phyloP scores from a whole-genome alignment of 2,329 filamentous ascomycete genomes.

The Trichoderma harzianum region DNA sequence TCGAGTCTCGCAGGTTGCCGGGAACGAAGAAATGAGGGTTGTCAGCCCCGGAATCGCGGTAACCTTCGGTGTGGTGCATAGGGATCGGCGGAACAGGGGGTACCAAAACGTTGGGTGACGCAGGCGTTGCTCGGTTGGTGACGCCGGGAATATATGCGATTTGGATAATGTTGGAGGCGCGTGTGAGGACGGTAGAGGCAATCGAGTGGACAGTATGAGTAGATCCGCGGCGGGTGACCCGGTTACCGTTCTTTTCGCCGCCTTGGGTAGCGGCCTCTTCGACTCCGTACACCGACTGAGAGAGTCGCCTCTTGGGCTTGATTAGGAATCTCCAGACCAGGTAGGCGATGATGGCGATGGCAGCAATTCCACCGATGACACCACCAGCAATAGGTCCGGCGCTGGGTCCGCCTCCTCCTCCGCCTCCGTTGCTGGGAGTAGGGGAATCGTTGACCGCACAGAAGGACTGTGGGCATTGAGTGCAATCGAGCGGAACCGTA shows the following conservation, averaged over 20 bases:
- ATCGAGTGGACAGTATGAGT: conserved; percentile 87
- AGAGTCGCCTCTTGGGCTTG: conserved; percentile 67
- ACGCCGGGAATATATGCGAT: conserved; percentile 98
- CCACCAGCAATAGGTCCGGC: conserved; percentile 87
- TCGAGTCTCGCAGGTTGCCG: conserved; percentile 84
- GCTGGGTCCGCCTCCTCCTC: conserved; percentile 53
- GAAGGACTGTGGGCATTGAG: conserved; percentile 45
- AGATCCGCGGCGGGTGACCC: conserved; percentile 61
- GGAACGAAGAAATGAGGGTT: conserved; percentile 94
- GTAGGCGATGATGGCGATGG: conserved; percentile 71
- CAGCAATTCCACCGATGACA: conserved; percentile 78
- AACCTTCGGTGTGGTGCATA: conserved; percentile 51
- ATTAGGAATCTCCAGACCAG: conserved; percentile 86
- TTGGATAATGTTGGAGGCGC: conserved; percentile 98
- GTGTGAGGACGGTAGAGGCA: conserved; percentile 89
- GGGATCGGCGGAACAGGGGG: conserved; percentile 95
- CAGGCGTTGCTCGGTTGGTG: conserved; percentile 82
- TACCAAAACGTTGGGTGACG: conserved; percentile 75
- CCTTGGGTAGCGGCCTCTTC: conserved; percentile 45
- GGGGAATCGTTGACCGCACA: conserved; percentile 37
- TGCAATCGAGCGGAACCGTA: conserved; percentile 44
- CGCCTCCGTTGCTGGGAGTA: conserved; percentile 20
- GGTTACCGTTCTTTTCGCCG: conserved; percentile 46
- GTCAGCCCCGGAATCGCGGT: conserved; percentile 52
- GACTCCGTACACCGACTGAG: conserved; percentile 53